Base-by-base conservation (phyloP, 257 asterid species). In the Rubia yunnanensis region DNA sequence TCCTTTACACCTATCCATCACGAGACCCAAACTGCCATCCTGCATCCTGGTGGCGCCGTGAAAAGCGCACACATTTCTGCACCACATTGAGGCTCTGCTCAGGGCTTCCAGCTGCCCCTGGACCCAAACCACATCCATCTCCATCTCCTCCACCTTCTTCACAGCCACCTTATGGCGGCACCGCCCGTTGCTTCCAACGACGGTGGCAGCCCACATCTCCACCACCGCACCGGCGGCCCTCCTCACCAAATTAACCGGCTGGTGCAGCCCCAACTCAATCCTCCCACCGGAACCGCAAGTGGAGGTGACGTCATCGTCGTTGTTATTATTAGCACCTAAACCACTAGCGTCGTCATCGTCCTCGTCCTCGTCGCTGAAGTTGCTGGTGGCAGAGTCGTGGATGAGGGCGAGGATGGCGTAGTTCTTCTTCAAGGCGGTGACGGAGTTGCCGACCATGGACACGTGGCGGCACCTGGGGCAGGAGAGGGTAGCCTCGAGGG, bases 401-500 rank as follows among this genome's bases (percentile, higher is more conserved):
- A 92, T 83, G 77, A 84, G 50, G 5, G 94, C 85, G 36, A 92
- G 83, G 71, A 92, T 78, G 8, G 96, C 89, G 66, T 81, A 92
- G 72, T 89, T 89, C 90, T 87, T 92, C 62, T 81, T 87, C 56
- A 92, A 60, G 66, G 95, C 97, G 64, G 87, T 72, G 60, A 92
- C 94, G 4, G 99, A 87, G 84, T 92, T 92, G 1, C 99, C 99
- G n/a, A 92, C 95, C 38, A 79, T 66, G 62, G 96, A 80, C 54
- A 92, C 87, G 63, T 87, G 87, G 79, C 99, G 97, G 83, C 99
- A 92, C 77, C 96, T 88, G 38, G 99, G 99, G 77, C 99, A 92
- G 46, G 96, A 85, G 23, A 92, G 82, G 55, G 94, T 76, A 54
- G 79, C 80, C 69, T 89, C 97, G 4, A 74, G 78, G 0, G 97